Conservation (phyloP, 176 grass and related monocot species). For the Oryza australiensis region DNA sequence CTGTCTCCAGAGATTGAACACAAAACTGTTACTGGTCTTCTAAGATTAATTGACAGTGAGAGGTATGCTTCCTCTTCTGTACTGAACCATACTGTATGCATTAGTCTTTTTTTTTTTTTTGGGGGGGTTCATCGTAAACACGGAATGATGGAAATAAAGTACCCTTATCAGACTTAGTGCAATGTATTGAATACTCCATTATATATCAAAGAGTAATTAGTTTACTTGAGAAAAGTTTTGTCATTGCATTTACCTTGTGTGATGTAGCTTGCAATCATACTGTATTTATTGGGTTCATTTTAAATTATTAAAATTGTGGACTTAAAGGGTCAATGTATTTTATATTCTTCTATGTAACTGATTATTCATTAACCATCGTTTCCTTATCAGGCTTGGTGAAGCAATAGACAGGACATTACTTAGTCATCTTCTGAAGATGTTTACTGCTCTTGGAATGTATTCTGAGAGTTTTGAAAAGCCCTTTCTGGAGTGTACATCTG, state of each 20-base stretch:
- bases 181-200: background rate
- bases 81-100: constrained; percentile 17
- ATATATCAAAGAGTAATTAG: background rate
- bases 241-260: constrained; percentile 12
- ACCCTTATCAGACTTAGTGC: background rate
- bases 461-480: constrained; percentile 84
- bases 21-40: constrained; percentile 88
- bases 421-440: constrained; percentile 98
- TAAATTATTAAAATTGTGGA: constrained; percentile 12
- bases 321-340: background rate
- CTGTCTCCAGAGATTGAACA: constrained; percentile 74
- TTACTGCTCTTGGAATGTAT: constrained; percentile 96
- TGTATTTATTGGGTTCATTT: constrained; percentile 7
- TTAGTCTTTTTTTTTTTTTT: background rate
- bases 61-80: constrained; percentile 58
- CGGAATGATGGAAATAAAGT: background rate
- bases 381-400: constrained; percentile 80
- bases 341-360: constrained; percentile 1
- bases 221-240: background rate
- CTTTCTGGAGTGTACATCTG: constrained; percentile 87
- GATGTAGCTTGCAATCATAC: background rate
- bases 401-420: constrained; percentile 91
- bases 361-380: constrained; percentile 18
- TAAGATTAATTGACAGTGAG: constrained; percentile 96
- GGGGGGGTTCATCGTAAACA: background rate